Base-by-base conservation (phyloP, 306 rosid species). In the Glycine latifolia region DNA sequence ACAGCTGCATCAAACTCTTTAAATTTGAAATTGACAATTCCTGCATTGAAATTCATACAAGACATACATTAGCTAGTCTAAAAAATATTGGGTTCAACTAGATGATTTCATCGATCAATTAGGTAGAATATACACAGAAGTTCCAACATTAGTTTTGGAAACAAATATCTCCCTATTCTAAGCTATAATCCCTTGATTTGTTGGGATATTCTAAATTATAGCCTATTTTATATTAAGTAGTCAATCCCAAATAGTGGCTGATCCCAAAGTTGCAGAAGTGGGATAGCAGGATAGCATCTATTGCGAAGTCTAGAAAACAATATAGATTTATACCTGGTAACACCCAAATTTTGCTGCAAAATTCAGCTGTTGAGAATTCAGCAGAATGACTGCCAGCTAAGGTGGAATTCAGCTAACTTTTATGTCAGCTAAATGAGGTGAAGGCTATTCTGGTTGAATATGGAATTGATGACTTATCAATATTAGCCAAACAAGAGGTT, bases 21-120 rank as follows among this genome's bases (percentile, higher is more conserved):
- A 83, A 92, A 94, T 88, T 94, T 94, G 92, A 89, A 94, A 87
- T 88, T 89, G 76, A 93, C 97, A 69, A 94, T 94, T 78, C 98
- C 98, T 94, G 82, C 87, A 86, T 77, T 76, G 71, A 69, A 83
- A 65, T 63, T 71, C 66, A 66, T 20, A 16, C 7, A 78, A 71
- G 47, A 12, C 10, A 59, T 49, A 63, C 15, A 66, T 50, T 77
- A 47, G 3, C 65, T 74, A 55, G 43, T 12, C 47, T 15, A 2
- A 6, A 65, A 20, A 65, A 7, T 0, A 13, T 14, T 37, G 47
- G 69, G 20, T 37, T 35, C 48, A 65, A 60, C 48, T 37, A 61
- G 15, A 61, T 31, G 39, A 31, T 61, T 61, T 61, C 44, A 61
- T 11, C 4, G 1, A 33, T 61, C 6, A 11, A 61, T 61, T 31